Evolutionary conservation across 1,139 yeast species (phyloP).

Genomic region (Diutina pseudorugosa): DNA sequence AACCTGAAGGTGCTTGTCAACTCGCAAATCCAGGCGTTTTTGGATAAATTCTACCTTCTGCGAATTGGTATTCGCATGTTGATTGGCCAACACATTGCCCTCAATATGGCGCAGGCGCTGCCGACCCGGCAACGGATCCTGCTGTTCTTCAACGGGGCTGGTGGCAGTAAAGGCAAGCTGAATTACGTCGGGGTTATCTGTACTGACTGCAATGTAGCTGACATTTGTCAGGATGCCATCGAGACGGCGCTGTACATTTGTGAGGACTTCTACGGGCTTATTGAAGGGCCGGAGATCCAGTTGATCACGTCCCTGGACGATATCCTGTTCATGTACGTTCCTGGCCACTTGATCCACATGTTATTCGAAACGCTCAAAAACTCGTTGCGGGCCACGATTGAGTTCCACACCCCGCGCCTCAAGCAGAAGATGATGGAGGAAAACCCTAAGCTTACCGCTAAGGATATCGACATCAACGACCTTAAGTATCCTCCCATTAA

Average conservation of each 20-base stretch:
- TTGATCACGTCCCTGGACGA: slow-evolving; percentile 57
- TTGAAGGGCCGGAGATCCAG: slow-evolving; percentile 73
- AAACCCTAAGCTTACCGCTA: slow-evolving; percentile 30
- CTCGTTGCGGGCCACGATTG: slow-evolving; percentile 76
- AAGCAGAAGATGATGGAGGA: slow-evolving; percentile 26
- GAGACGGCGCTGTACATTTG: slow-evolving; percentile 81
- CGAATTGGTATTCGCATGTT: slow-evolving; percentile 84
- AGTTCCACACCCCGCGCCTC: slow-evolving; percentile 42
- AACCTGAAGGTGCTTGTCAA: slow-evolving; percentile 38
- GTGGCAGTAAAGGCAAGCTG: slow-evolving; percentile 15
- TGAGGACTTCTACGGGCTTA: slow-evolving; percentile 75
- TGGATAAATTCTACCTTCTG: slow-evolving; percentile 77
- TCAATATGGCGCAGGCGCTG: slow-evolving; percentile 51
- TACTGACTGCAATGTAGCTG: slow-evolving; percentile 67
- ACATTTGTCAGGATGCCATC: slow-evolving; percentile 73
- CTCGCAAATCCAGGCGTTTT: slow-evolving; percentile 60
- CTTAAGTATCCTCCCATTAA: slow-evolving; percentile 73
- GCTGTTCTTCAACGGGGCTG: slow-evolving; percentile 19
- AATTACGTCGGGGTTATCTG: slow-evolving; percentile 78
- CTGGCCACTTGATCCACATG: slow-evolving; percentile 85
- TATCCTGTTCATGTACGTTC: slow-evolving; percentile 74
- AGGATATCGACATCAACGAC: slow-evolving; percentile 44
- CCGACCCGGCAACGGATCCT: slow-evolving; percentile 30
- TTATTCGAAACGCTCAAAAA: slow-evolving; percentile 76
- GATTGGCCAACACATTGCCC: slow-evolving; percentile 80